Evolutionary conservation across 2,329 filamentous ascomycete genomes (phyloP).

Genomic region (Chrysoporthe austroafricana): DNA sequence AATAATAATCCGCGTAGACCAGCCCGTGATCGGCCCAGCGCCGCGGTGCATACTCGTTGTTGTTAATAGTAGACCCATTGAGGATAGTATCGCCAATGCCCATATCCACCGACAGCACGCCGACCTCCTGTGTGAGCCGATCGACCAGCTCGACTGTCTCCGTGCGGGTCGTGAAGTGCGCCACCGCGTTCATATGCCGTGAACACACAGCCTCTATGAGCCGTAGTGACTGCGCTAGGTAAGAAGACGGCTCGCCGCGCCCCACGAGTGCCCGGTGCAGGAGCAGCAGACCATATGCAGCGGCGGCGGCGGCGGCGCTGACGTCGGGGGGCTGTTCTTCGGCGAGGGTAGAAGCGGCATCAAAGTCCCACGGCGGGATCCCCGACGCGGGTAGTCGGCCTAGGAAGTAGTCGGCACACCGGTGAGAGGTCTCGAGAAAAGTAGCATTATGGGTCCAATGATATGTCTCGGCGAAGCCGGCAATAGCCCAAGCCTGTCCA

Average conservation of each 20-base stretch:
- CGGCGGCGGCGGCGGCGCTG: conserved; percentile 44
- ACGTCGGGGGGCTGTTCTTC: conserved; percentile 39
- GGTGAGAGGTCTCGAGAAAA: conserved; percentile 47
- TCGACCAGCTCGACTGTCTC: background rate
- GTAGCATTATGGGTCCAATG: conserved; percentile 47
- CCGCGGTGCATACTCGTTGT: conserved; percentile 49
- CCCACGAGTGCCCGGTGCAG: background rate
- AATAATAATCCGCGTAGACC: conserved; percentile 55
- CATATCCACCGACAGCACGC: background rate
- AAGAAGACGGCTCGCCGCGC: background rate
- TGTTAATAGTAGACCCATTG: conserved; percentile 50
- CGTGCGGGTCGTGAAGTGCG: background rate
- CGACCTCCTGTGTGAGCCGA: too few species aligned
- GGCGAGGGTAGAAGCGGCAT: conserved; percentile 22
- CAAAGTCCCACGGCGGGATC: conserved; percentile 55
- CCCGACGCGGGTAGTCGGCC: conserved; percentile 40
- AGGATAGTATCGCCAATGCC: conserved; percentile 48
- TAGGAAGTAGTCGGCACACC: conserved; percentile 52
- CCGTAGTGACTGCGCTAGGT: background rate
- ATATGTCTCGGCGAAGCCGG: conserved; percentile 51
- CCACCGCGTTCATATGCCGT: background rate
- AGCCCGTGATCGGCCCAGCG: conserved; percentile 51
- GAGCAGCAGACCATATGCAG: conserved; percentile 35
- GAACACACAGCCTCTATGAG: background rate
- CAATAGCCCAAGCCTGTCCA: conserved; percentile 54